A percentile compares a stretch with the other conserved stretches of the same genome.
These are phyloP conservation scores for Noccaea caerulescens DNA, from an alignment of 345 rosid species.

Conservation along the genomic window DNA sequence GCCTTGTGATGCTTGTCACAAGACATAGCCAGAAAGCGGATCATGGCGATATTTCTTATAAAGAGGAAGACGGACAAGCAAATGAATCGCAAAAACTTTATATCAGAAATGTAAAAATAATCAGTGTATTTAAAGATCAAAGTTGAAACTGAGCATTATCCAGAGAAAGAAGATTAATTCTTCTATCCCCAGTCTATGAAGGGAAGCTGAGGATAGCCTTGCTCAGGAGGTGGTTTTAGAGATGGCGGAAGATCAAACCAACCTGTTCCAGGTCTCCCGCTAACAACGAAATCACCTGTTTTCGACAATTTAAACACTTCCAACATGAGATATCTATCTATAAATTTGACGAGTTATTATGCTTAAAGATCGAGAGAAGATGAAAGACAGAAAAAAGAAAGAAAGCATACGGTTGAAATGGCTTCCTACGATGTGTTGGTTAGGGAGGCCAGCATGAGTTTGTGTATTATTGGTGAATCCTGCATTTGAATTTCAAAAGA, in stretches of 20 bases:
- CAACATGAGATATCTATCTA: constrained; percentile 1
- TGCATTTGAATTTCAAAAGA: constrained; percentile 17
- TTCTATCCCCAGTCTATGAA: constrained; percentile 79
- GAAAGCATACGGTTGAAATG: constrained; percentile 26
- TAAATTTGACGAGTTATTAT: not conserved
- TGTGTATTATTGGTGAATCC: constrained; percentile 33
- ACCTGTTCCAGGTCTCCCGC: constrained; percentile 50
- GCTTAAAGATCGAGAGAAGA: not conserved
- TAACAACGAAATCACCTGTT: constrained; percentile 51
- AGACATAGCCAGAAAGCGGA: no score
- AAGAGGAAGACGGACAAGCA: not conserved
- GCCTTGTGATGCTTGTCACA: not conserved
- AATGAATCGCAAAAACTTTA: not conserved
- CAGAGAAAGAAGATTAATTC: not conserved
- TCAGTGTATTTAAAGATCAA: not conserved
- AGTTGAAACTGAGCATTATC: not conserved
- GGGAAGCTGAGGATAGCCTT: constrained; percentile 69
- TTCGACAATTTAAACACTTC: not conserved
- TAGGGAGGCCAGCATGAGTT: constrained; percentile 13
- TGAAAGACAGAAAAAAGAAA: not conserved
- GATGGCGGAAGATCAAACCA: constrained; percentile 93
- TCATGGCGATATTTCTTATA: not conserved
- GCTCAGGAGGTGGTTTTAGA: constrained; percentile 81
- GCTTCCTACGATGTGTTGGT: constrained; percentile 20
- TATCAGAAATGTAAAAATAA: not conserved